Evolutionary conservation across 768 basidiomycete species (phyloP), one percentile per base, ranked within the genome.

Genomic region (Lactarius trivialis): DNA sequence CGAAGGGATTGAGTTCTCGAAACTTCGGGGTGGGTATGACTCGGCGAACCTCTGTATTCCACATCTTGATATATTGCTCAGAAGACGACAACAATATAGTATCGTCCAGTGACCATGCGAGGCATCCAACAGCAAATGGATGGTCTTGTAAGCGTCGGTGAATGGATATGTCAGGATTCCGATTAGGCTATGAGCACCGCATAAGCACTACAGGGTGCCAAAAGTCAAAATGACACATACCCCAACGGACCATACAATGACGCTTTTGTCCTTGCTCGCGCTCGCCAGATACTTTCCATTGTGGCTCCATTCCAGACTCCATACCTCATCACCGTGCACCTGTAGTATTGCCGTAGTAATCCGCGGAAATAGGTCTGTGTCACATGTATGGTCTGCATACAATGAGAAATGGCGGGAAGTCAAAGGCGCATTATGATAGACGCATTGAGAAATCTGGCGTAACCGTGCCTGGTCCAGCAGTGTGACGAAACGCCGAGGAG

Each of bases 271-370:
- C 73, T 84, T 91, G 60, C 94, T 89, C 39, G 89, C 90, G 66
- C 86, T 94, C 33, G 95, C 97, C 55, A 99, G 78, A 68, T 81
- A 86, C 54, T 75, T 73, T 2, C 97, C 97, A 71, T 88, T 86
- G 68, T 91, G 91, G 73, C 93, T 96, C 95, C 95, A 99, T 71
- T 88, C 89, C 62, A 98, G 74, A 70, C 89, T 86, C 95, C 96
- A 98, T 48, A 99, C 94, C 72, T 99, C 93, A 71, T 98, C 92
- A 12, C 79, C 81, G 73, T 98, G 96, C 33, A 87, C 91, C 50
- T 86, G 82, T 62, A 98, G 76, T 56, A 94, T 86, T 28, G 89
- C 87, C 3, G 92, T 94, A 14, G 91, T 94, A 28, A 88, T 78
- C 50, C 83, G 82, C 7, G 97, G 97, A 75, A 99, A 98, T 43